phyloP scores from a whole-genome alignment of 371 early-diverging fungal species.

The Conidiobolus incongruus region DNA sequence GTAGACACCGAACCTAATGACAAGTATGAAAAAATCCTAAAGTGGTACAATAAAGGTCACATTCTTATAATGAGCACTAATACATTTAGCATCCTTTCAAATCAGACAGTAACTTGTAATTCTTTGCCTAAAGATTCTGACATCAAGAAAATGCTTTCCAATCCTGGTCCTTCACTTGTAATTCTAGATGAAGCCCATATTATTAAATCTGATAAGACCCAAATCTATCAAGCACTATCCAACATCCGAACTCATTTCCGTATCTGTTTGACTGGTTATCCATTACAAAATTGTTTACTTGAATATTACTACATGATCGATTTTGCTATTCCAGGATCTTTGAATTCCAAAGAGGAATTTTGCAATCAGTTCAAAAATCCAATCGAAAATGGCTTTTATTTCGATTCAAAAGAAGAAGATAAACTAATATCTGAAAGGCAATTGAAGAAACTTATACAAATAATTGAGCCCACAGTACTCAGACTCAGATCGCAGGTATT shows the following conservation, averaged over 20 bases:
- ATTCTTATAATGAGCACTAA: conserved; percentile 41
- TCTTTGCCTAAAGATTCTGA: neutral
- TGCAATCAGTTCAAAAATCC: conserved; percentile 30
- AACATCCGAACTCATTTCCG: conserved; percentile 25
- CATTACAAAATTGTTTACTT: conserved; percentile 59
- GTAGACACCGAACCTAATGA: neutral
- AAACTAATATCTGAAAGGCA: conserved; percentile 7
- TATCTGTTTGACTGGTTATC: conserved; percentile 70
- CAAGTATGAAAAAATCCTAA: neutral
- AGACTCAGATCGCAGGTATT: conserved; percentile 11
- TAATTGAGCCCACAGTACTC: neutral
- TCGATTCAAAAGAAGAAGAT: conserved; percentile 23
- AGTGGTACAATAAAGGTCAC: conserved; percentile 34
- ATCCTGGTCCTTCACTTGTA: conserved; percentile 40
- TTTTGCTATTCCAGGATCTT: conserved; percentile 32
- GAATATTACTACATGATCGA: conserved; percentile 51
- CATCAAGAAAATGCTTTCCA: conserved; percentile 11
- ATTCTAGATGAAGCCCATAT: conserved; percentile 74
- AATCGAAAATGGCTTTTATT: conserved; percentile 34
- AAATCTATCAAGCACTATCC: conserved; percentile 10
- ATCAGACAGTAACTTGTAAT: neutral
- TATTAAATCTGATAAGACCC: conserved; percentile 24
- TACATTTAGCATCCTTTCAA: conserved; percentile 19
- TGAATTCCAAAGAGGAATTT: conserved; percentile 28
- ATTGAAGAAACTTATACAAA: neutral